Evolutionary conservation across 2,329 filamentous ascomycete genomes (phyloP).

Genomic region (Catunica adiposa): DNA sequence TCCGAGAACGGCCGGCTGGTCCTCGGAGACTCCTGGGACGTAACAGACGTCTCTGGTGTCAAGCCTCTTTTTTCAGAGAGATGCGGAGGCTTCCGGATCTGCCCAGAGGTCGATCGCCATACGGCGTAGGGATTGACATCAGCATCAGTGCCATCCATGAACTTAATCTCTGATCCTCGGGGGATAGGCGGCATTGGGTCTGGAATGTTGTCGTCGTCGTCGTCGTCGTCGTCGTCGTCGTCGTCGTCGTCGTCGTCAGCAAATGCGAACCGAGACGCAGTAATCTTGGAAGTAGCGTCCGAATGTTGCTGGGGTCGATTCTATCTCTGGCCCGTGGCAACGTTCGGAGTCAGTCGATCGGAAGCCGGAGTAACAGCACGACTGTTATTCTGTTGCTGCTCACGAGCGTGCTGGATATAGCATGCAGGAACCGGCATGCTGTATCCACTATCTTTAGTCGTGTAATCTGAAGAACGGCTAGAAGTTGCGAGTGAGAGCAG

Average conservation of each 20-base stretch:
- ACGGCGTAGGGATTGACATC: neutral
- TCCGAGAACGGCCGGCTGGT: neutral
- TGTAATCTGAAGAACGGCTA: neutral
- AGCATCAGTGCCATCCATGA: neutral
- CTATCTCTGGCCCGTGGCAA: slow-evolving; percentile 13
- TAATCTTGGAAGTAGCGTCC: neutral
- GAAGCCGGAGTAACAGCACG: neutral
- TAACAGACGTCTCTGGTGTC: neutral
- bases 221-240: neutral
- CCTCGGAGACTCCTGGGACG: neutral
- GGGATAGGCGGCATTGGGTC: neutral
- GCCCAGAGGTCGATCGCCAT: neutral
- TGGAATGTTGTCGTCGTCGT: neutral
- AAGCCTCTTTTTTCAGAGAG: neutral
- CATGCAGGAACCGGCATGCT: slow-evolving; percentile 9
- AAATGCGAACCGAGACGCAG: slow-evolving; percentile 7
- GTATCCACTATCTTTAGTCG: neutral
- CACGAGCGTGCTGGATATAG: slow-evolving; percentile 5
- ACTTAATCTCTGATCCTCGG: neutral
- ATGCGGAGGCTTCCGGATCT: neutral
- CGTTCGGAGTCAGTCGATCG: slow-evolving; percentile 4
- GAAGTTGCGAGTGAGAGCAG: neutral
- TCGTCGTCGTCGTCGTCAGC: neutral
- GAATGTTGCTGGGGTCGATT: slow-evolving; percentile 12
- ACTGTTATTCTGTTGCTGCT: slow-evolving; percentile 2